Evolutionary conservation across 768 basidiomycete species (phyloP), one percentile per base, ranked within the genome.

Genomic region (Phlebiopsis flavidoalba): DNA sequence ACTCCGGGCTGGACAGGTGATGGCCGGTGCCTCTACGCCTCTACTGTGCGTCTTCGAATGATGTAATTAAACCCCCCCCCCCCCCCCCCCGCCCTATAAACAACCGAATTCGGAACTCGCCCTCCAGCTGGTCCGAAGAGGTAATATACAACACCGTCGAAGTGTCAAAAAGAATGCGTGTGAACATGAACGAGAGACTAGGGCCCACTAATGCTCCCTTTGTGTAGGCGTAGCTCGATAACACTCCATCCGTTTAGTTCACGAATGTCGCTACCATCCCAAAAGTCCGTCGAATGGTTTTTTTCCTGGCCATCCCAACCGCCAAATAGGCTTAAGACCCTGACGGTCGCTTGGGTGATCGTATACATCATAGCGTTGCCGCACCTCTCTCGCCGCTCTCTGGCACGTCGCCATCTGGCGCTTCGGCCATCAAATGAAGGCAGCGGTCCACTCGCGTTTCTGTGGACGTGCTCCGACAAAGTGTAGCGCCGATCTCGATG

Each of bases 281-380:
- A 93, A 63, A 92, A 87, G 70, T 93, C 91, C 67, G 89, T 87
- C 33, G 93, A 74, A n/a, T n/a, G 26, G 53, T 83, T 85, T 61
- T 81, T 84, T n/a, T n/a, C n/a, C 58, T 83, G 72, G 1, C 91
- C 89, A 62, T 91, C 83, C 84, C 87, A 93, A 0, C 91, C 91
- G 1, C 91, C 91, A 57, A 91, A 83, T 21, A 93, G 78, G 68
- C 92, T n/a, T n/a, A n/a, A 92, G 31, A 93, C 83, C 48, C 80
- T 71, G 6, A n/a, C n/a, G n/a, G n/a, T 82, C 81, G 43, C 82
- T 78, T 8, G 79, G 76, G 22, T 79, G 74, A 67, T 92, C 90
- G 63, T n/a, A 91, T 83, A 65, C 88, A 91, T n/a, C 88, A 91
- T 90, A 21, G 88, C 86, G 63, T 93, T 89, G 0, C 91, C 91